Base-by-base conservation (phyloP, 352 stramenopile genomes). In the Phytophthora ramorum region DNA sequence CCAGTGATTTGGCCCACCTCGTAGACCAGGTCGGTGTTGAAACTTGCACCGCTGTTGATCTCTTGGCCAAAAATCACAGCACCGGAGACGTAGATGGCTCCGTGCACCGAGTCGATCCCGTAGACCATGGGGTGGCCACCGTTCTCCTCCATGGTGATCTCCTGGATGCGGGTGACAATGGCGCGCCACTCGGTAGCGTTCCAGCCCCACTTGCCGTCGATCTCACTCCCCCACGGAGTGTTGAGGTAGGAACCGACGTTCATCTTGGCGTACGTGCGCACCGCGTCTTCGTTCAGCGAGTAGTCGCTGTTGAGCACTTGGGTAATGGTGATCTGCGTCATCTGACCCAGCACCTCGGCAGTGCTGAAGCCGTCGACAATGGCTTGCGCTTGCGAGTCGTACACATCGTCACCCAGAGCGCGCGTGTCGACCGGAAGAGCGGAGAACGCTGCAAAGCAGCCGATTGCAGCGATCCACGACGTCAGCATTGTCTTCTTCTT, bases 41-140 rank as follows among this genome's bases (percentile, higher is more conserved):
- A 98, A 4, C 85, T 92, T 3, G 94, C 87, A 0, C 81, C 94
- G 8, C 85, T 63, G 48, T 97, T 97, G 65, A 98, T 88, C 45
- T 97, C 84, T 59, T 98, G 91, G 0, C 86, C 87, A 40, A 97
- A 96, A 20, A 97, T 74, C 4, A 89, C 79, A 2, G 92, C 84
- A 14, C 83, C 87, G 38, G 71, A 54, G 28, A 97, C 76, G 71
- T 97, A 97, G 59, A 90, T 96, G 2, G 90, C 91, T 7, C 93
- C 93, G 62, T 98, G 93, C n/a, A 97, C 88, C 30, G 85, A 96
- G 70, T 98, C 93, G 16, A 98, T 69, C 0, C 93, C 93, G 68
- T 92, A 97, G 37, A 98, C 72, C 20, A 93, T 77, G 6, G 85
- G 89, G 44, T 87, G 68, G 6, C 77, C 75, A 5, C 59, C 71